These are phyloP conservation scores for Prunus salicina DNA, from an alignment of 306 rosid genomes.

Conservation along the genomic window DNA sequence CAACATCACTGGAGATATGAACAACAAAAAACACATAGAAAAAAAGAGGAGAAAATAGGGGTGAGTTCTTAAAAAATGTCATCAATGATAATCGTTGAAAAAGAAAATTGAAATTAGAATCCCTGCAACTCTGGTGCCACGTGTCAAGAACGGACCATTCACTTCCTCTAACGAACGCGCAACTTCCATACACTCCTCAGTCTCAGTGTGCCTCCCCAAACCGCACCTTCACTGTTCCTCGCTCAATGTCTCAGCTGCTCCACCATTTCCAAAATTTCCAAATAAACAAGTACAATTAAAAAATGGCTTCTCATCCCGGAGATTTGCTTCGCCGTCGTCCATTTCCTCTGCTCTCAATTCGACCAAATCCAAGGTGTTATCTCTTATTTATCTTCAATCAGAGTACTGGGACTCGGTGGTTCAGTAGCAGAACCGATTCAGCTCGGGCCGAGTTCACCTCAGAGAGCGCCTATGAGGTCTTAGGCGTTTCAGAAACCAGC, in stretches of 20 bases:
- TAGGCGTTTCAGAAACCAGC: conserved; percentile 72
- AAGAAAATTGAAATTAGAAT: background rate
- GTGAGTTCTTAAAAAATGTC: too few relatives aligned
- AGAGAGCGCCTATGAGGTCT: conserved; percentile 74
- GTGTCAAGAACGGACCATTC: background rate
- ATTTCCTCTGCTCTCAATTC: conserved; percentile 13
- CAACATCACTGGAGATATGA: too few relatives aligned
- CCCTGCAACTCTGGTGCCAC: background rate
- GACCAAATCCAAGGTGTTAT: conserved; percentile 20
- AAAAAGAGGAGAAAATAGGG: too few relatives aligned
- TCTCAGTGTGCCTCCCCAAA: background rate
- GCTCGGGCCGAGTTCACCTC: conserved; percentile 40
- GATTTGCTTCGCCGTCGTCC: conserved; percentile 20
- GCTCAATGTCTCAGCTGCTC: background rate
- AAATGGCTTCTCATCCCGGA: conserved; percentile 28
- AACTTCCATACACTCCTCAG: background rate
- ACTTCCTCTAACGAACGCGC: background rate
- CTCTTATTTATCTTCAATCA: conserved; percentile 19
- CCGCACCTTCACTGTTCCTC: background rate
- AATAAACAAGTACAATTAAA: background rate
- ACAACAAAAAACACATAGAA: too few relatives aligned
- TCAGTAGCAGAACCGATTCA: conserved; percentile 51
- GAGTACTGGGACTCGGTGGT: conserved; percentile 30
- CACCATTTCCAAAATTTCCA: conserved; percentile 2
- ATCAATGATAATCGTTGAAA: too few relatives aligned